phyloP scores from a whole-genome alignment of 257 asterid species.

The Forsythia suspensa region DNA sequence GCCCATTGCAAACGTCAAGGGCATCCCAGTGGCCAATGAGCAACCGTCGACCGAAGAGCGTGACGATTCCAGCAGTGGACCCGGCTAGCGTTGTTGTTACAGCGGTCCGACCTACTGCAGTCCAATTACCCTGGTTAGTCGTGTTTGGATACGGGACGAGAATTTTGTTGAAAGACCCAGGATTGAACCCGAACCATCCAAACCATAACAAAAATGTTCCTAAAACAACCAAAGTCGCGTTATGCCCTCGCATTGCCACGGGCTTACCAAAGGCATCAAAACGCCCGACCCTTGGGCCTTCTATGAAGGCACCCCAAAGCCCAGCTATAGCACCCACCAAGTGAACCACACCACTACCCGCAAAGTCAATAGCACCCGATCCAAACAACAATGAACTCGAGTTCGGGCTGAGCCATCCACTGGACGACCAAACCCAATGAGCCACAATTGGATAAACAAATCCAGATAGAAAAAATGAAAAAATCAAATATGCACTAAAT shows the following conservation, averaged over 20 bases:
- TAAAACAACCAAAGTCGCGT: conserved; percentile 53
- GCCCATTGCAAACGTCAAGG: conserved; percentile 60
- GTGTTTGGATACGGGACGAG: conserved; percentile 41
- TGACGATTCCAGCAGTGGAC: conserved; percentile 48
- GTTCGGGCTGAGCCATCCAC: conserved; percentile 50
- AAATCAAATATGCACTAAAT: conserved; percentile 54
- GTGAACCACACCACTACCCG: conserved; percentile 61
- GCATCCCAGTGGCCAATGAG: conserved; percentile 63
- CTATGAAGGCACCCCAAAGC: conserved; percentile 52
- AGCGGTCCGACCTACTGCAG: conserved; percentile 46
- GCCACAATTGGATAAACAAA: conserved; percentile 62
- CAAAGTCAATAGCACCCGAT: conserved; percentile 59
- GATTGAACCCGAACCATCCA: conserved; percentile 69
- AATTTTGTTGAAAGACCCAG: conserved; percentile 53
- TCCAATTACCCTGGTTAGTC: conserved; percentile 45
- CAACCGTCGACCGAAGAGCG: conserved; percentile 47
- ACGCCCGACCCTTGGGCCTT: conserved; percentile 60
- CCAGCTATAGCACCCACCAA: conserved; percentile 63
- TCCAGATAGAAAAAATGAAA: conserved; percentile 58
- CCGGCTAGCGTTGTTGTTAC: conserved; percentile 59
- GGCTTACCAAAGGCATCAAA: conserved; percentile 53
- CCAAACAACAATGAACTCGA: conserved; percentile 37
- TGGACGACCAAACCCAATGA: conserved; percentile 65
- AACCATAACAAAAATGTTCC: conserved; percentile 58
- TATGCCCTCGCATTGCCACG: conserved; percentile 49